Percentiles rank a stretch among this genome's conserved stretches.
phyloP scores from a whole-genome alignment of 148 eudicot species.

The Hydrangea macrophylla region DNA sequence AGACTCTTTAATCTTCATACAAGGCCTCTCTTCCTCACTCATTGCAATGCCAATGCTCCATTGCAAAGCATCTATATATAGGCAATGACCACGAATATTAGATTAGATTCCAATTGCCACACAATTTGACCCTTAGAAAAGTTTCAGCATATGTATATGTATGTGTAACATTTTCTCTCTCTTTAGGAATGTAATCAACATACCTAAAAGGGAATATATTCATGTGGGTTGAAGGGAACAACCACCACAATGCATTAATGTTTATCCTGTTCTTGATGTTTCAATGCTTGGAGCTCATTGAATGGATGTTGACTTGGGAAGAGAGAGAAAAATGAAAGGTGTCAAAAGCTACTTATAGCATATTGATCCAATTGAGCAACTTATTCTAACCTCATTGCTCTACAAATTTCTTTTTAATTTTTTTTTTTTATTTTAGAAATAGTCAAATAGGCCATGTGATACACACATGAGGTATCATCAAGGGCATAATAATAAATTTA shows the following conservation, averaged over 20 bases:
- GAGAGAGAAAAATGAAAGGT: background rate
- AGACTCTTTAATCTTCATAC: conserved; percentile 12
- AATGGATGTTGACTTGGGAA: background rate
- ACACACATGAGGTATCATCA: too few relatives aligned
- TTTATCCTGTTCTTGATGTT: background rate
- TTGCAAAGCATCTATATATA: conserved; percentile 2
- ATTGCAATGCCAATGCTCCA: background rate
- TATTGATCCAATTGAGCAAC: too few relatives aligned
- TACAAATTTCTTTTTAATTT: too few relatives aligned
- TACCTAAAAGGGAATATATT: conserved; percentile 2
- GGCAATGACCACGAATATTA: background rate
- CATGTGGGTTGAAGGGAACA: background rate
- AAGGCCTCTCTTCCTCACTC: conserved; percentile 13
- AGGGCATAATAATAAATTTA: too few relatives aligned
- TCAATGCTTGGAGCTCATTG: background rate
- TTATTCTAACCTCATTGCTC: too few relatives aligned
- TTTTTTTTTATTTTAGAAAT: too few relatives aligned
- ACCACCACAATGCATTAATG: background rate
- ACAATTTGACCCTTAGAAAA: background rate
- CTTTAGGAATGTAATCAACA: background rate
- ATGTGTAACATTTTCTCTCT: background rate
- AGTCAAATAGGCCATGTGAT: too few relatives aligned
- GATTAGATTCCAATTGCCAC: background rate
- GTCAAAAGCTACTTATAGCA: too few relatives aligned
- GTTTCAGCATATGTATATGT: background rate